Evolutionary conservation across 192 early-diverging fungal species (phyloP).

Genomic region (Entomortierella chlamydospora): DNA sequence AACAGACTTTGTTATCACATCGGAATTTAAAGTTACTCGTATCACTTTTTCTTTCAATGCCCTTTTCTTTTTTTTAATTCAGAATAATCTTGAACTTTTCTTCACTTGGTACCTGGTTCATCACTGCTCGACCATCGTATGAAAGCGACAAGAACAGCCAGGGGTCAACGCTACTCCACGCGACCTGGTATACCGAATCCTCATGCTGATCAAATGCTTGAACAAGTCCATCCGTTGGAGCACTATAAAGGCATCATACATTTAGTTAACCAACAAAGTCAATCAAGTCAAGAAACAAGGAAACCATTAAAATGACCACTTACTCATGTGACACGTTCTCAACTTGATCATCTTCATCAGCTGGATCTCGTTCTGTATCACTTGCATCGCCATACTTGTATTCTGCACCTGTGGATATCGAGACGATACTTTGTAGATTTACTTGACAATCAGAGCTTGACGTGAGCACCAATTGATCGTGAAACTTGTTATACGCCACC

Average conservation of each 20-base stretch:
- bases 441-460: slow-evolving; percentile 90
- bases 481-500: slow-evolving; percentile 87
- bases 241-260: slow-evolving; percentile 15
- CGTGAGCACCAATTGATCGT: slow-evolving; percentile 92
- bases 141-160: slow-evolving; percentile 97
- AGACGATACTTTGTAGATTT: slow-evolving; percentile 87
- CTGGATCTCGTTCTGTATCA: slow-evolving; percentile 30
- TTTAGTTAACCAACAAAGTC: not conserved
- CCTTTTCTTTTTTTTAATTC: too few species aligned
- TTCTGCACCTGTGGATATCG: slow-evolving; percentile 82
- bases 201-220: slow-evolving; percentile 94
- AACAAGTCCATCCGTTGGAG: slow-evolving; percentile 83
- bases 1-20: too few species aligned
- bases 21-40: too few species aligned
- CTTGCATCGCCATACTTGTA: slow-evolving; percentile 54
- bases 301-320: not conserved
- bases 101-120: slow-evolving; percentile 88
- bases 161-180: slow-evolving; percentile 91
- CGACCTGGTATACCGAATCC: slow-evolving; percentile 90
- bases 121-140: slow-evolving; percentile 92
- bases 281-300: not conserved
- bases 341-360: slow-evolving; percentile 26
- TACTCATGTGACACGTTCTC: slow-evolving; percentile 46
- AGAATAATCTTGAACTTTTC: slow-evolving; percentile 89
- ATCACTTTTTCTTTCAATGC: too few species aligned